phyloP scores from a whole-genome alignment of 345 rosid species.

The Hibiscus mutabilis region DNA sequence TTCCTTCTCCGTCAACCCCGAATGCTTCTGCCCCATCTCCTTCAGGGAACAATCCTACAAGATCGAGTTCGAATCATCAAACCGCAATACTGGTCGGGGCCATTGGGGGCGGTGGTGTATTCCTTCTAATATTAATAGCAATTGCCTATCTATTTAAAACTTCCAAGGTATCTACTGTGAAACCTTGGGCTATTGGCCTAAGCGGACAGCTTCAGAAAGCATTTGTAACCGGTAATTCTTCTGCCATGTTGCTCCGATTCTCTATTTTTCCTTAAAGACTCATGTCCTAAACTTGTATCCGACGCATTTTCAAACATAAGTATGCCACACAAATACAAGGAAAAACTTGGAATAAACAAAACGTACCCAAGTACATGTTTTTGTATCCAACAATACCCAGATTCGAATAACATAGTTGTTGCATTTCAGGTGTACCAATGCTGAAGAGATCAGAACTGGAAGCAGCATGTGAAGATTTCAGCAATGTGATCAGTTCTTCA shows the following conservation, averaged over 20 bases:
- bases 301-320: too few relatives aligned
- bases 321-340: too few relatives aligned
- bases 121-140: slow-evolving; percentile 29
- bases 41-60: too few relatives aligned
- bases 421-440: not conserved
- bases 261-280: not conserved
- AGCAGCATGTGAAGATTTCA: not conserved
- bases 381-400: too few relatives aligned
- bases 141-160: slow-evolving; percentile 34
- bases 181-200: slow-evolving; percentile 88
- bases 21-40: not conserved
- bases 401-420: too few relatives aligned
- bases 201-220: slow-evolving; percentile 94
- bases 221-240: slow-evolving; percentile 63
- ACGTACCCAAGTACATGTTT: too few relatives aligned
- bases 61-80: not conserved
- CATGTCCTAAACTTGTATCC: too few relatives aligned
- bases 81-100: slow-evolving; percentile 25
- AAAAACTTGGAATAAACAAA: too few relatives aligned
- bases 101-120: slow-evolving; percentile 23
- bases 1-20: too few relatives aligned
- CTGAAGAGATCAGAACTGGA: not conserved
- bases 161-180: slow-evolving; percentile 49
- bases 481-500: not conserved
- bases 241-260: not conserved